Conservation (phyloP, 2,329 filamentous ascomycete species). For the Chaetoscypha palmicola region DNA sequence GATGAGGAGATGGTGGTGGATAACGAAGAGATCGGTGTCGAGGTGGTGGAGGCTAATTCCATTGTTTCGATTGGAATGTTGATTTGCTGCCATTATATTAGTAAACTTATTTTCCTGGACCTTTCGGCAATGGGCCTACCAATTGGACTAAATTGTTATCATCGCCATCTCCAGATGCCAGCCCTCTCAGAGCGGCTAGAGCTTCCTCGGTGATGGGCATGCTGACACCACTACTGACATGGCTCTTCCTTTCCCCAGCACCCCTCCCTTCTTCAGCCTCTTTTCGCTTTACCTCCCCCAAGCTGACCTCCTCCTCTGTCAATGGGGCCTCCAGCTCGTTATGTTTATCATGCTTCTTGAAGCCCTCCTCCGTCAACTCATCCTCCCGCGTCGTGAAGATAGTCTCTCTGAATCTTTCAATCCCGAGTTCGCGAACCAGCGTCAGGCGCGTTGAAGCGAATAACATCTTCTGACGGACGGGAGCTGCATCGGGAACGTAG, state of each 20-base stretch:
- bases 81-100: slow-evolving; percentile 55
- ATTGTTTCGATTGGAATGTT: slow-evolving; percentile 63
- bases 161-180: slow-evolving; percentile 44
- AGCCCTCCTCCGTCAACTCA: slow-evolving; percentile 64
- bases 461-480: slow-evolving; percentile 80
- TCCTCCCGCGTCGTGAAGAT: slow-evolving; percentile 64
- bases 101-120: neutral
- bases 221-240: slow-evolving; percentile 38
- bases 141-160: slow-evolving; percentile 53
- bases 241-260: slow-evolving; percentile 49
- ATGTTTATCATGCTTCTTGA: slow-evolving; percentile 66
- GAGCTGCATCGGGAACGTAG: slow-evolving; percentile 72
- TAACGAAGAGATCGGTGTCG: slow-evolving; percentile 52
- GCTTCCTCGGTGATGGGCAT: slow-evolving; percentile 54
- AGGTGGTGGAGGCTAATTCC: slow-evolving; percentile 50
- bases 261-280: slow-evolving; percentile 69
- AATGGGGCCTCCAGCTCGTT: slow-evolving; percentile 58
- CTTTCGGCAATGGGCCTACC: slow-evolving; percentile 38
- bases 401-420: slow-evolving; percentile 70
- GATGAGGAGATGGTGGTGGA: slow-evolving; percentile 52
- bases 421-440: slow-evolving; percentile 67
- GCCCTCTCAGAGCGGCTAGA: slow-evolving; percentile 52
- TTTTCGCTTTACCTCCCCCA: slow-evolving; percentile 66
- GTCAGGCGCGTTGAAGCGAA: slow-evolving; percentile 73
- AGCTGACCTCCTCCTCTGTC: slow-evolving; percentile 68